Percentiles rank a stretch among this genome's conserved stretches.
Conservation (phyloP, 2,329 filamentous ascomycete genomes). For the Boeremia exigua region DNA sequence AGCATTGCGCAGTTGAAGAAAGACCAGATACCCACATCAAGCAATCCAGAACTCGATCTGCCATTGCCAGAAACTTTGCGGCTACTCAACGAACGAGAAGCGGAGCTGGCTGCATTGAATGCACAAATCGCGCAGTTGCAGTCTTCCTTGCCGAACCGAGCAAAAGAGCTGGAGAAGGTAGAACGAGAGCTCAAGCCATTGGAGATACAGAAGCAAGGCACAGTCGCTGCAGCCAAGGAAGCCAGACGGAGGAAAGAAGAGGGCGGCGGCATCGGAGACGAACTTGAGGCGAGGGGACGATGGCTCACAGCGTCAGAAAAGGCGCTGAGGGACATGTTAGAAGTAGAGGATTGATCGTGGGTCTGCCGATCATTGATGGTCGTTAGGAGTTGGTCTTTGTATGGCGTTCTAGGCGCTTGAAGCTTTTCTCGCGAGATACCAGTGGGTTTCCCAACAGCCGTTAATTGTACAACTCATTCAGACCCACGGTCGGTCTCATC, state of each 20-base stretch:
- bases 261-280: constrained; percentile 70
- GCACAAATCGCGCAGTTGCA: constrained; percentile 58
- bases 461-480: neutral
- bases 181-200: constrained; percentile 71
- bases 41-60: constrained; percentile 51
- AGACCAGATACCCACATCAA: constrained; percentile 41
- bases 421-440: constrained; percentile 8
- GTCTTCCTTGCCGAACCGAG: constrained; percentile 68
- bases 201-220: constrained; percentile 70
- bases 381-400: neutral
- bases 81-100: constrained; percentile 49
- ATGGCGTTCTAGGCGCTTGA: constrained; percentile 4
- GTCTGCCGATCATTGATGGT: neutral
- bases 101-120: constrained; percentile 51
- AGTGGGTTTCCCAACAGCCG: neutral
- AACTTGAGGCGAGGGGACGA: constrained; percentile 75
- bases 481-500: too few relatives aligned
- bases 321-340: constrained; percentile 67
- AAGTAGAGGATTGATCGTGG: constrained; percentile 51
- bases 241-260: constrained; percentile 71
- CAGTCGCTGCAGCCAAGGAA: constrained; percentile 71
- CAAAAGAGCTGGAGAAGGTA: constrained; percentile 70
- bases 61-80: constrained; percentile 52
- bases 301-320: constrained; percentile 77
- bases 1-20: constrained; percentile 56